Conservation (phyloP, 768 basidiomycete species). For the Leccinum incarnatum region DNA sequence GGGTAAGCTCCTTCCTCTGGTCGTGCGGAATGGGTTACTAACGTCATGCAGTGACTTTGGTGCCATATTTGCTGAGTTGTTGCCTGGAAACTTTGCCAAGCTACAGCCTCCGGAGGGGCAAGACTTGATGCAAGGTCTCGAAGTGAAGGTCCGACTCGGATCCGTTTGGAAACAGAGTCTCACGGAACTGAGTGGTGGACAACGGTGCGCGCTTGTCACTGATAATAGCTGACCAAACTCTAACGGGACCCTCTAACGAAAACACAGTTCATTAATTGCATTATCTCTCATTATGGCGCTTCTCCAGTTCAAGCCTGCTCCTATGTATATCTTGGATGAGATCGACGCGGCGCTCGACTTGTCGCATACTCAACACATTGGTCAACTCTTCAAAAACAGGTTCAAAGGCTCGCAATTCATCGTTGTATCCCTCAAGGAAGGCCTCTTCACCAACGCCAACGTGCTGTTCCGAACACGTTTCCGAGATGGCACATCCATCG, state of each 20-base stretch:
- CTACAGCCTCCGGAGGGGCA: slow-evolving; percentile 90
- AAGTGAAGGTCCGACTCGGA: slow-evolving; percentile 95
- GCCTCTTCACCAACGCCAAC: slow-evolving; percentile 96
- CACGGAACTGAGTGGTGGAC: slow-evolving; percentile 96
- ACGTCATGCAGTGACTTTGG: slow-evolving; percentile 77
- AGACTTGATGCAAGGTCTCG: slow-evolving; percentile 91
- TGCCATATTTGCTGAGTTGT: slow-evolving; percentile 88
- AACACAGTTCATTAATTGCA: slow-evolving; percentile 88
- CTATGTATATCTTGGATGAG: slow-evolving; percentile 99
- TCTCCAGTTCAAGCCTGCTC: slow-evolving; percentile 98
- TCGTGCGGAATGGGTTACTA: not conserved
- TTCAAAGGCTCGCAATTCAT: slow-evolving; percentile 99
- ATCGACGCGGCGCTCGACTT: slow-evolving; percentile 97
- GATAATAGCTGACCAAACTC: not conserved
- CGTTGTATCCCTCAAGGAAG: slow-evolving; percentile 95
- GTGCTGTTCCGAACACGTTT: slow-evolving; percentile 92
- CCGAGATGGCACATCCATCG: slow-evolving; percentile 89
- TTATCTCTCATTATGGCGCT: slow-evolving; percentile 98
- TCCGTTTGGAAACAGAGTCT: slow-evolving; percentile 97
- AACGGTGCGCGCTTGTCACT: slow-evolving; percentile 57
- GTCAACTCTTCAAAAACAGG: slow-evolving; percentile 93
- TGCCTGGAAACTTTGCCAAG: slow-evolving; percentile 96
- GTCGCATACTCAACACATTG: slow-evolving; percentile 96
- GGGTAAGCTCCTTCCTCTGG: slow-evolving; percentile 47
- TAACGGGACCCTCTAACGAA: not conserved